phyloP scores from a whole-genome alignment of 2,329 filamentous ascomycete species.

The Rutstroemia sp. region DNA sequence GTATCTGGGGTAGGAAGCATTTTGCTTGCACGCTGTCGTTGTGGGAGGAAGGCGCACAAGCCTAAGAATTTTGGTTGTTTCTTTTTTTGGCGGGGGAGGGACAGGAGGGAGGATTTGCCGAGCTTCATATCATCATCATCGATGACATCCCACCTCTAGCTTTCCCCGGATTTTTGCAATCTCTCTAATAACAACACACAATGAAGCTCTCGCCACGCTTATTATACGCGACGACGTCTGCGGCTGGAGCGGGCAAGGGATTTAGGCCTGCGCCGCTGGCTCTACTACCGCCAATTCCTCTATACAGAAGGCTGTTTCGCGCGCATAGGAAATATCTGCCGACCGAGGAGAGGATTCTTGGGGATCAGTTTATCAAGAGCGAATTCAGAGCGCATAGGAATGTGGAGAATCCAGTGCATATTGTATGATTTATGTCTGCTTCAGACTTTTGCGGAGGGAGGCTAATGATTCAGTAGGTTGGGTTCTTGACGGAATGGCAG shows the following conservation, averaged over 20 bases:
- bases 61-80: conserved; percentile 4
- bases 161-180: not conserved
- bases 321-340: conserved; percentile 76
- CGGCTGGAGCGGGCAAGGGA: conserved; percentile 16
- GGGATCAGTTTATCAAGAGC: conserved; percentile 86
- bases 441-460: not conserved
- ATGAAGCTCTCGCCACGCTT: conserved; percentile 22
- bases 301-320: conserved; percentile 83
- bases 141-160: conserved; percentile 1
- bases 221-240: conserved; percentile 21
- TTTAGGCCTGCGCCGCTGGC: conserved; percentile 25
- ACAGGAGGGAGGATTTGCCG: not conserved
- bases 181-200: not conserved
- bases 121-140: not conserved
- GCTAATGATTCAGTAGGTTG: conserved; percentile 54
- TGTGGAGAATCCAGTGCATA: conserved; percentile 84
- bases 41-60: conserved; percentile 6
- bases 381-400: conserved; percentile 81
- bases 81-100: conserved; percentile 4
- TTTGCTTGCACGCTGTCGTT: not conserved
- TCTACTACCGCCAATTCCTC: conserved; percentile 48
- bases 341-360: conserved; percentile 67
- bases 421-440: conserved; percentile 50
- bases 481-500: conserved; percentile 96
- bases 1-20: conserved; percentile 96